phyloP scores from a whole-genome alignment of 768 basidiomycete species.

The Lactarius akahatsu region DNA sequence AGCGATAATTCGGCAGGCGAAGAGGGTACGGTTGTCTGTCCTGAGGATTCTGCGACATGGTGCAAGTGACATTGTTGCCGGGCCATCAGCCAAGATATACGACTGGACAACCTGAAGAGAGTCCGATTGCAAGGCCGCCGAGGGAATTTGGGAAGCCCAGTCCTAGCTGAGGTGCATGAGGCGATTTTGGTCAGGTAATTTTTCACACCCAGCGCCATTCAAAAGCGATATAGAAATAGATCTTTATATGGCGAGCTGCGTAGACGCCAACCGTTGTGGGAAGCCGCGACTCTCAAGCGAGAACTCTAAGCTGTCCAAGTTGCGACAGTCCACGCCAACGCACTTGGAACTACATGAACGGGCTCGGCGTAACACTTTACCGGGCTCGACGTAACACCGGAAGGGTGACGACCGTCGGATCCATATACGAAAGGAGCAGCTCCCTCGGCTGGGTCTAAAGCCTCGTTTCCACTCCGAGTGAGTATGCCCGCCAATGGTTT shows the following conservation, averaged over 20 bases:
- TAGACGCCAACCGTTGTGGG: conserved; percentile 22
- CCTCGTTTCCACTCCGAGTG: background rate
- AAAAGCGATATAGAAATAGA: conserved; percentile 19
- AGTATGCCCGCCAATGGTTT: conserved; percentile 1
- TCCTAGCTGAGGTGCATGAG: conserved; percentile 19
- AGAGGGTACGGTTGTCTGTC: conserved; percentile 25
- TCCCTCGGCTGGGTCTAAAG: background rate
- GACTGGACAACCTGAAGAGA: conserved; percentile 8
- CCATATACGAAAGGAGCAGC: background rate
- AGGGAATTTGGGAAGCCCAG: conserved; percentile 19
- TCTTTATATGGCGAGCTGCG: conserved; percentile 17
- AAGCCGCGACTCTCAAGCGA: conserved; percentile 13
- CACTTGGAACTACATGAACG: background rate
- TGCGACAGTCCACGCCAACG: background rate
- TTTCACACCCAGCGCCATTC: conserved; percentile 28
- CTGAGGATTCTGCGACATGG: conserved; percentile 23
- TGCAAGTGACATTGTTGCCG: conserved; percentile 2
- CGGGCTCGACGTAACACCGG: background rate
- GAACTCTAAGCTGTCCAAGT: conserved; percentile 6
- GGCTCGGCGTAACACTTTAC: background rate
- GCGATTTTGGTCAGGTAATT: conserved; percentile 22
- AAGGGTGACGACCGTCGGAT: background rate
- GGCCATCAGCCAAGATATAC: conserved; percentile 1
- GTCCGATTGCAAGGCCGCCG: conserved; percentile 17
- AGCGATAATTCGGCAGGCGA: conserved; percentile 29